These are phyloP conservation scores for Chrysopogon serrulatus DNA, from an alignment of 176 grass and related monocot genomes.

Conservation along the genomic window DNA sequence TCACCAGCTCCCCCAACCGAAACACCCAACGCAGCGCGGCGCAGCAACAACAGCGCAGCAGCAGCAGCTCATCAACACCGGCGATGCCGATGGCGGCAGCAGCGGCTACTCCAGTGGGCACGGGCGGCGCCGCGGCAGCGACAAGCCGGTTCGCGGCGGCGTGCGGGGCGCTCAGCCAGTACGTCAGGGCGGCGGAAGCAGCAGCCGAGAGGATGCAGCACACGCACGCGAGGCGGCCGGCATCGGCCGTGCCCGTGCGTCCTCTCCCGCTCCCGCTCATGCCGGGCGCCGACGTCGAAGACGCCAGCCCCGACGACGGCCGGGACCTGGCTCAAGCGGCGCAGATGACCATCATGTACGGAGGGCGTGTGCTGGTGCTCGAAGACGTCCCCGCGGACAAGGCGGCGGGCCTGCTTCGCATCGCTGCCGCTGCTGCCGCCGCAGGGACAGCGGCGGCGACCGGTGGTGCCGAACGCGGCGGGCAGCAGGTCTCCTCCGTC, in stretches of 20 bases:
- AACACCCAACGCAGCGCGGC: too few relatives aligned
- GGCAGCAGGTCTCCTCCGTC: neutral
- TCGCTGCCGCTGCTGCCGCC: neutral
- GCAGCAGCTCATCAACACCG: neutral
- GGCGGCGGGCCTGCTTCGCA: neutral
- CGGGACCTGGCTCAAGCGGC: neutral
- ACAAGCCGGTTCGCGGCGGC: conserved; percentile 35
- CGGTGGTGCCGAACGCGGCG: neutral
- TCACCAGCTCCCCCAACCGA: too few relatives aligned
- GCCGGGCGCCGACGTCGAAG: conserved; percentile 35
- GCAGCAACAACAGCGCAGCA: neutral
- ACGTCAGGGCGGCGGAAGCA: conserved; percentile 52
- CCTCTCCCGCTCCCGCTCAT: conserved; percentile 21
- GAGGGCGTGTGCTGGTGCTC: neutral
- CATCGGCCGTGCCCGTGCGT: neutral
- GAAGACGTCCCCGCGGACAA: neutral
- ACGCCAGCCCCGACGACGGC: neutral
- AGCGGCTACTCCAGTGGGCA: neutral
- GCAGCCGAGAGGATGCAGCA: conserved; percentile 12
- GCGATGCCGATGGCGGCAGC: neutral
- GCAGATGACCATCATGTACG: neutral
- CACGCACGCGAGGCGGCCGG: neutral
- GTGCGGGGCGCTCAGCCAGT: conserved; percentile 49
- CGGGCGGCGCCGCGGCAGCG: neutral
- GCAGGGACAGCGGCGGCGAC: neutral